Evolutionary conservation across 345 rosid genomes (phyloP).

Genomic region (Firmiana major): DNA sequence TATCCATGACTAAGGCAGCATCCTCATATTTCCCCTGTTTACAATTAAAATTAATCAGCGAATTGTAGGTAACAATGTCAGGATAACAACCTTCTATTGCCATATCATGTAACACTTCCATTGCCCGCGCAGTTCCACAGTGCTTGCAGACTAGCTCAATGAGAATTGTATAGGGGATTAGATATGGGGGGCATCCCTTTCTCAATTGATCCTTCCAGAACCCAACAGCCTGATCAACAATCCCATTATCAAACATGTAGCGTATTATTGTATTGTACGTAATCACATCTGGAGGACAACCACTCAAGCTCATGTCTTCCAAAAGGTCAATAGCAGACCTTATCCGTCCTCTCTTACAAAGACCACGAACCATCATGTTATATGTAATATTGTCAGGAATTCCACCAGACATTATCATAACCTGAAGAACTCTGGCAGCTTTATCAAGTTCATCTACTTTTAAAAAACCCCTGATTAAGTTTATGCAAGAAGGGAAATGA

Average conservation of each 20-base stretch:
- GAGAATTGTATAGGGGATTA: slow-evolving; percentile 64
- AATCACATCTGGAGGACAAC: slow-evolving; percentile 74
- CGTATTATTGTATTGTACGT: slow-evolving; percentile 74
- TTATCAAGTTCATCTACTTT: slow-evolving; percentile 50
- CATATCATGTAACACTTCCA: slow-evolving; percentile 81
- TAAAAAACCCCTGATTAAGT: slow-evolving; percentile 64
- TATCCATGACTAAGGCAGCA: slow-evolving; percentile 46
- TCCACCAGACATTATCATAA: slow-evolving; percentile 86
- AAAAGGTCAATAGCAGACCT: slow-evolving; percentile 53
- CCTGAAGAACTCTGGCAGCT: slow-evolving; percentile 52
- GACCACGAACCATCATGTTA: slow-evolving; percentile 69
- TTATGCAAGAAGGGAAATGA: slow-evolving; percentile 58
- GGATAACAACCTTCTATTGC: slow-evolving; percentile 73
- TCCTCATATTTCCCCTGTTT: slow-evolving; percentile 59
- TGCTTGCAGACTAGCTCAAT: slow-evolving; percentile 73
- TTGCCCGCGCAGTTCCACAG: slow-evolving; percentile 59
- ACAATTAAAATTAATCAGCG: slow-evolving; percentile 57
- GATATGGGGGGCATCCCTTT: slow-evolving; percentile 69
- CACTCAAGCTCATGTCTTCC: slow-evolving; percentile 75
- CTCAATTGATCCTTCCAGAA: slow-evolving; percentile 70
- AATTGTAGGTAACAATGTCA: slow-evolving; percentile 68
- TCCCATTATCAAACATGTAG: slow-evolving; percentile 52
- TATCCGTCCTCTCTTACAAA: slow-evolving; percentile 59
- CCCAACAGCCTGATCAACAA: slow-evolving; percentile 51
- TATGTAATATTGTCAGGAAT: slow-evolving; percentile 74